Percentiles rank a stretch among this genome's conserved stretches.
phyloP scores from a whole-genome alignment of 2,329 filamentous ascomycete species.

The Diaporthe caulivora region DNA sequence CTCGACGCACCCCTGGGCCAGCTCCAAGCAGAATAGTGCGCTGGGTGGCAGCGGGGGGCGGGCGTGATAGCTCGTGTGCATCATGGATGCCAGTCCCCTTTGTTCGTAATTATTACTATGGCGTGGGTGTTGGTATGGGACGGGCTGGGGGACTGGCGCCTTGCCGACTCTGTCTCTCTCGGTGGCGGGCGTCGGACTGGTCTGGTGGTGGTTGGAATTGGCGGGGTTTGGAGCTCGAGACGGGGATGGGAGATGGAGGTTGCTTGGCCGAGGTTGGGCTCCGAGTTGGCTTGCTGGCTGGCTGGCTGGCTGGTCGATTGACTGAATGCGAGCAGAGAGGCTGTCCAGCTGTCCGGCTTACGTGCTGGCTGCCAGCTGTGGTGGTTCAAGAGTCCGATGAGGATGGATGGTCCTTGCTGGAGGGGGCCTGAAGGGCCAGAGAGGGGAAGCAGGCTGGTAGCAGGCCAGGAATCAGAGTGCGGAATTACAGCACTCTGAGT shows the following conservation, averaged over 20 bases:
- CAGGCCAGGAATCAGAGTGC: too few relatives aligned
- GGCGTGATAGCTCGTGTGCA: constrained; percentile 7
- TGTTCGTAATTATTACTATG: background rate
- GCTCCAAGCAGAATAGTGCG: constrained; percentile 9
- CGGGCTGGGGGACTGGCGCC: constrained; percentile 13
- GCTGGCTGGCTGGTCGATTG: background rate
- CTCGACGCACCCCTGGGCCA: constrained; percentile 18
- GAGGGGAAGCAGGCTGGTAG: background rate
- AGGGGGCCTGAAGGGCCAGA: background rate
- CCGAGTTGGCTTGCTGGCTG: background rate
- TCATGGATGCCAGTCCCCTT: constrained; percentile 1
- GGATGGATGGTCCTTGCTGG: background rate
- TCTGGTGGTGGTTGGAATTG: background rate
- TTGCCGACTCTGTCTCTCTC: background rate
- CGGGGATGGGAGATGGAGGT: too few relatives aligned
- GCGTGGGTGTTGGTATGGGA: background rate
- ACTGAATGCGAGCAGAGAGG: background rate
- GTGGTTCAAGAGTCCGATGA: background rate
- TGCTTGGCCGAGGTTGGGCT: background rate
- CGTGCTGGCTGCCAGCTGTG: constrained; percentile 1
- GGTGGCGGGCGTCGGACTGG: constrained; percentile 11
- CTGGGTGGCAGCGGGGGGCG: background rate
- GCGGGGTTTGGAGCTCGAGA: background rate
- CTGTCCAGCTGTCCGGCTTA: background rate
- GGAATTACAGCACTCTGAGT: background rate